These are phyloP conservation scores for Avena sativa DNA, from an alignment of 176 grass and related monocot species.

Conservation along the genomic window DNA sequence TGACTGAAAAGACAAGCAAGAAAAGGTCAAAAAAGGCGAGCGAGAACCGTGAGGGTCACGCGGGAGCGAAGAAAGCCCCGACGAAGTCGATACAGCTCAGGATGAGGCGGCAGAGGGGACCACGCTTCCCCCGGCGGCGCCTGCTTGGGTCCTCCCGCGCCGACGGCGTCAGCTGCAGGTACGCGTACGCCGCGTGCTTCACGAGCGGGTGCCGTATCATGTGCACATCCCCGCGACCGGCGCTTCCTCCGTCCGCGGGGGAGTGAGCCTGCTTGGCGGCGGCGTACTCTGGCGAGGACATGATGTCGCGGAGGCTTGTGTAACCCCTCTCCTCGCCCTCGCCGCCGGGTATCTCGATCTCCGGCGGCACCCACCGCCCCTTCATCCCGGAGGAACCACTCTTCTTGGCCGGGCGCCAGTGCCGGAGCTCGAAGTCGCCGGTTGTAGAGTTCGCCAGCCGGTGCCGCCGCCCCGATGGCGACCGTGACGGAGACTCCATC, in stretches of 20 bases:
- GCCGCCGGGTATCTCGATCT: slow-evolving; percentile 61
- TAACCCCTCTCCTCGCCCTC: slow-evolving; percentile 35
- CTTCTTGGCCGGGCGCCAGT: slow-evolving; percentile 45
- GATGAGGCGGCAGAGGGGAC: slow-evolving; percentile 38
- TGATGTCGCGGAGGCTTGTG: slow-evolving; percentile 87
- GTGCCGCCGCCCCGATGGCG: slow-evolving; percentile 27
- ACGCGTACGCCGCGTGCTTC: slow-evolving; percentile 78
- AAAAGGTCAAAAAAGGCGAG: neutral
- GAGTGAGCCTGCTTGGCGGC: slow-evolving; percentile 27
- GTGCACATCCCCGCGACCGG: slow-evolving; percentile 51
- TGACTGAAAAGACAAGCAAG: neutral
- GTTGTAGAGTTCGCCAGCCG: neutral
- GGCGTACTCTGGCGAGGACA: slow-evolving; percentile 60
- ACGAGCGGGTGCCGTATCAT: slow-evolving; percentile 81
- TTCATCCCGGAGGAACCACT: slow-evolving; percentile 12
- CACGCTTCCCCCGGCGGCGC: neutral
- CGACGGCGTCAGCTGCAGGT: slow-evolving; percentile 72
- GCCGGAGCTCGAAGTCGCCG: slow-evolving; percentile 57
- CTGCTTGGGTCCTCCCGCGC: slow-evolving; percentile 19
- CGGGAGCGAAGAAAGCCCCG: slow-evolving; percentile 43
- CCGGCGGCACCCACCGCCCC: slow-evolving; percentile 41
- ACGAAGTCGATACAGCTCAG: slow-evolving; percentile 48
- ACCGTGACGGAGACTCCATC: slow-evolving; percentile 38
- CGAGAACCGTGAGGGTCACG: slow-evolving; percentile 3
- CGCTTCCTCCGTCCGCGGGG: neutral